Percentiles rank a stretch among this genome's conserved stretches.
phyloP scores from a whole-genome alignment of 495 filamentous ascomycete species.

The Hyaloscypha hepaticicola region DNA sequence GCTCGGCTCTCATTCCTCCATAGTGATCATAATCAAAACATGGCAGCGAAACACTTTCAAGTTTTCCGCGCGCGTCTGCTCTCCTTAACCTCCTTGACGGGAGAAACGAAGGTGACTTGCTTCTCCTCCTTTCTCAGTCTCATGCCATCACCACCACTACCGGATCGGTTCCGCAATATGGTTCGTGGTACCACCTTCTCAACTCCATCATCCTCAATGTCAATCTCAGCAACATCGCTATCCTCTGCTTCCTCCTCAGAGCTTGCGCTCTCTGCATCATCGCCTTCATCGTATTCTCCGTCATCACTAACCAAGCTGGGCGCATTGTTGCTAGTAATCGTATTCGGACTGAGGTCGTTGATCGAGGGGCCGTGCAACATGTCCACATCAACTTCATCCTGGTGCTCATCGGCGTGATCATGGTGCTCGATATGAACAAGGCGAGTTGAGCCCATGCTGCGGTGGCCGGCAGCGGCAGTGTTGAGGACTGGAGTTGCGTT shows the following conservation, averaged over 20 bases:
- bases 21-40: neutral
- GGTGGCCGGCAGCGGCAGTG: slow-evolving; percentile 32
- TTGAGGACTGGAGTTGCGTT: slow-evolving; percentile 38
- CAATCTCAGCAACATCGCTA: slow-evolving; percentile 46
- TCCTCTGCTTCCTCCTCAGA: slow-evolving; percentile 47
- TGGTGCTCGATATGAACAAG: slow-evolving; percentile 40
- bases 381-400: slow-evolving; percentile 28
- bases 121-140: slow-evolving; percentile 43
- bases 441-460: slow-evolving; percentile 34
- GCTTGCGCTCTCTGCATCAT: slow-evolving; percentile 49
- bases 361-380: slow-evolving; percentile 35
- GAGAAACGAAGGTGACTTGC: slow-evolving; percentile 49
- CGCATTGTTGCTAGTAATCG: slow-evolving; percentile 73
- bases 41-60: neutral
- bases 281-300: slow-evolving; percentile 68
- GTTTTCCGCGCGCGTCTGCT: slow-evolving; percentile 18
- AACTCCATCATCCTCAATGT: slow-evolving; percentile 49
- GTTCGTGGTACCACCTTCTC: slow-evolving; percentile 31
- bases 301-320: slow-evolving; percentile 89
- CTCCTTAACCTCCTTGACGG: slow-evolving; percentile 35
- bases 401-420: slow-evolving; percentile 48
- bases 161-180: slow-evolving; percentile 30
- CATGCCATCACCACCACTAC: slow-evolving; percentile 35
- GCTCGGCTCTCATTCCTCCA: neutral
- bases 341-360: slow-evolving; percentile 72